Evolutionary conservation across 2,329 filamentous ascomycete genomes (phyloP).

Genomic region (Cladosporium sp.): DNA sequence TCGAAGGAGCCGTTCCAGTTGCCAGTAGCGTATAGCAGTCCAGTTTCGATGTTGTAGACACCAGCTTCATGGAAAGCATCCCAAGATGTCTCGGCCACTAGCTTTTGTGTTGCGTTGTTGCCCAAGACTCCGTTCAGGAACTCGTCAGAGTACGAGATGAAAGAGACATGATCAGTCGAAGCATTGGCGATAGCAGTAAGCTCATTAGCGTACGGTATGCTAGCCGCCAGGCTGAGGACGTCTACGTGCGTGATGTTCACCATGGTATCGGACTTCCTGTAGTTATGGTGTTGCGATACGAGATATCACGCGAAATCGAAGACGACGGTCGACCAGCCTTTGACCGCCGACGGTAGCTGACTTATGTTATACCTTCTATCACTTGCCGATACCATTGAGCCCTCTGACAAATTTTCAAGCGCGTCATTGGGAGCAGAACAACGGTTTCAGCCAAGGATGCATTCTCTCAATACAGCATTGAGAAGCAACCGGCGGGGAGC

Average conservation of each 20-base stretch:
- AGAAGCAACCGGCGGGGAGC: background rate
- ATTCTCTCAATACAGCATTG: conserved; percentile 5
- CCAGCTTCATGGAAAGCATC: conserved; percentile 46
- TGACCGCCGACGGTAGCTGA: background rate
- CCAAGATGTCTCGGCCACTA: conserved; percentile 32
- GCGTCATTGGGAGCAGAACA: conserved; percentile 2
- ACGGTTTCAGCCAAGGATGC: conserved; percentile 16
- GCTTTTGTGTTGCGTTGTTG: conserved; percentile 33
- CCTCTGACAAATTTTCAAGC: background rate
- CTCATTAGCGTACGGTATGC: conserved; percentile 36
- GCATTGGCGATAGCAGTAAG: conserved; percentile 34
- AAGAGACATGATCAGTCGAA: conserved; percentile 34
- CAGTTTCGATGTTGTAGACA: conserved; percentile 39
- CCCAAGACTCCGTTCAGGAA: conserved; percentile 38
- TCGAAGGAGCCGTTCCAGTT: conserved; percentile 40
- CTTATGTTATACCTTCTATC: background rate
- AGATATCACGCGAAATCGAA: background rate
- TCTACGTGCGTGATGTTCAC: conserved; percentile 40
- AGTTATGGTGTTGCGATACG: background rate
- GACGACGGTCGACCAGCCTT: background rate
- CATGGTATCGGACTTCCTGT: conserved; percentile 27
- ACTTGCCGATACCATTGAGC: background rate
- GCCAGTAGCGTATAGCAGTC: conserved; percentile 47
- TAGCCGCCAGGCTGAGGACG: conserved; percentile 36
- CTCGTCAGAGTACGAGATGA: conserved; percentile 34